Percentiles rank a stretch among this genome's conserved stretches.
These are phyloP conservation scores for Onygena corvina DNA, from an alignment of 2,329 filamentous ascomycete genomes.

Conservation along the genomic window DNA sequence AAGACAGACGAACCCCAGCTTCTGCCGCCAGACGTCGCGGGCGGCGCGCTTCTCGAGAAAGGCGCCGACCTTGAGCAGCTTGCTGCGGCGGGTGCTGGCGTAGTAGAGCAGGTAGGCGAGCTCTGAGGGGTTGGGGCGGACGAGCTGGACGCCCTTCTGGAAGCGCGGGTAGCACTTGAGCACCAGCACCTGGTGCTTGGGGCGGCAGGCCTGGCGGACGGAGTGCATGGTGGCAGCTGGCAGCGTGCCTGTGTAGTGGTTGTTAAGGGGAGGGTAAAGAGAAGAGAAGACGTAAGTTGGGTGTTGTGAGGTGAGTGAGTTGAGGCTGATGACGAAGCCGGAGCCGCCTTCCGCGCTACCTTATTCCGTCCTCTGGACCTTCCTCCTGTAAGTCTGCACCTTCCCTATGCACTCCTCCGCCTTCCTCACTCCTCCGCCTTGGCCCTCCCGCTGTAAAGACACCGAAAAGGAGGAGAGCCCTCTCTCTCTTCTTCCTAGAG, in stretches of 20 bases:
- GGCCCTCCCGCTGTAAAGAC: too few relatives aligned
- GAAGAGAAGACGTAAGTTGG: too few relatives aligned
- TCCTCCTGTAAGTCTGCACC: too few relatives aligned
- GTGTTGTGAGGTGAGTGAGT: too few relatives aligned
- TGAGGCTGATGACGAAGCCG: too few relatives aligned
- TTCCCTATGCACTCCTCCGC: too few relatives aligned
- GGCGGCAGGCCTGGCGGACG: slow-evolving; percentile 54
- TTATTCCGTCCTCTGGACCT: too few relatives aligned
- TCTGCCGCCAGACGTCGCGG: slow-evolving; percentile 76
- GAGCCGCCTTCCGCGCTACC: too few relatives aligned
- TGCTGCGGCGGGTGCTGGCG: slow-evolving; percentile 82
- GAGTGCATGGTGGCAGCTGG: slow-evolving; percentile 41
- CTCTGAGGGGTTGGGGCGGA: slow-evolving; percentile 93
- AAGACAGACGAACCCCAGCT: slow-evolving; percentile 65
- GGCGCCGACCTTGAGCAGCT: slow-evolving; percentile 88
- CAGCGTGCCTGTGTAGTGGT: background rate
- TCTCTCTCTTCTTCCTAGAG: too few relatives aligned
- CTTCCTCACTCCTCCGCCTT: too few relatives aligned
- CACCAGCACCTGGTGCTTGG: slow-evolving; percentile 92
- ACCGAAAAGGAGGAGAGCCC: too few relatives aligned
- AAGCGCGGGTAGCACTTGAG: slow-evolving; percentile 93
- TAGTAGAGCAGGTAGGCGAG: slow-evolving; percentile 96
- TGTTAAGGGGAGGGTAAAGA: too few relatives aligned
- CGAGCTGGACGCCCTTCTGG: slow-evolving; percentile 79
- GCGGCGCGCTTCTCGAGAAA: slow-evolving; percentile 92